Percentiles rank a stretch among this genome's conserved stretches.
These are phyloP conservation scores for Dioszegia crocea DNA, from an alignment of 768 basidiomycete species.

Conservation along the genomic window DNA sequence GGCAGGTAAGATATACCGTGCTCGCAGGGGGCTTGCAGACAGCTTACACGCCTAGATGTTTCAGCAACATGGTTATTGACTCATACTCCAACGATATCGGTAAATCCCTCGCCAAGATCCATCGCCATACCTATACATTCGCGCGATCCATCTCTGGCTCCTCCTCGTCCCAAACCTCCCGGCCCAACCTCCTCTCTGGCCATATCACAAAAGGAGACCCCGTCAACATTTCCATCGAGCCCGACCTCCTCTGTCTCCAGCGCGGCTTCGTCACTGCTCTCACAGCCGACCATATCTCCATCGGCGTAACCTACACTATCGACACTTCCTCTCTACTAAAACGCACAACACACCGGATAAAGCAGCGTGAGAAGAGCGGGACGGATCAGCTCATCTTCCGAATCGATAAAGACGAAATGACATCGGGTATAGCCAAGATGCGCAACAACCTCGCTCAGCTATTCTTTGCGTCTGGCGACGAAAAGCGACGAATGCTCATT, in stretches of 20 bases:
- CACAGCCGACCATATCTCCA: constrained; percentile 59
- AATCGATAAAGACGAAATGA: constrained; percentile 89
- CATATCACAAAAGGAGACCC: constrained; percentile 76
- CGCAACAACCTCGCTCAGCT: constrained; percentile 83
- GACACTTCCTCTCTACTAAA: constrained; percentile 55
- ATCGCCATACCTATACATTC: constrained; percentile 76
- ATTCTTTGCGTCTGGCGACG: constrained; percentile 71
- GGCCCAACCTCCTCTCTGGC: constrained; percentile 63
- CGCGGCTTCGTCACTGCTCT: constrained; percentile 78
- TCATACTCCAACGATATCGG: constrained; percentile 41
- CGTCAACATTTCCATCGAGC: constrained; percentile 80
- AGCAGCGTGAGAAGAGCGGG: background rate
- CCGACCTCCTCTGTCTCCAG: constrained; percentile 74
- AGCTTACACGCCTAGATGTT: constrained; percentile 55
- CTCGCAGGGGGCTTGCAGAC: background rate
- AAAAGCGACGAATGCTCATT: constrained; percentile 64
- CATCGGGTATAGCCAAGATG: constrained; percentile 78
- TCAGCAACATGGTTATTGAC: constrained; percentile 71
- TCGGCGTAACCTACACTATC: constrained; percentile 82
- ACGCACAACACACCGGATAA: constrained; percentile 41
- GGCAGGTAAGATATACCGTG: constrained; percentile 56
- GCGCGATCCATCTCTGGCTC: constrained; percentile 25
- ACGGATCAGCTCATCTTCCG: constrained; percentile 57
- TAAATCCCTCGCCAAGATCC: constrained; percentile 61
- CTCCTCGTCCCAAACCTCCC: background rate